Conservation (phyloP, 1,284 basidiomycete species). For the Ganoderma boninense region DNA sequence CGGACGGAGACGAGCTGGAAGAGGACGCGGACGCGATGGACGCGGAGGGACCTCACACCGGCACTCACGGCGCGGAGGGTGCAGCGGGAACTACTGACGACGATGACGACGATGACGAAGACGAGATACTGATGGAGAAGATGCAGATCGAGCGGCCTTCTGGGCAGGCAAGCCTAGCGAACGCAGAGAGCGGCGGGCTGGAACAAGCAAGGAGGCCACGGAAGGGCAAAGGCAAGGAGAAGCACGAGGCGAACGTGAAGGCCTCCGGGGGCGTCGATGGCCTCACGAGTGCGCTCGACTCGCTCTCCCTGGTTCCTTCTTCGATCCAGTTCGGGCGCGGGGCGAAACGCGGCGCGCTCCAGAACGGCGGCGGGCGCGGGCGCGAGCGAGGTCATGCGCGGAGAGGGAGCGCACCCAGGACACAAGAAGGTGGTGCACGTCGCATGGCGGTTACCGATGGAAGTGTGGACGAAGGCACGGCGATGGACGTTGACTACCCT, state of each 20-base stretch:
- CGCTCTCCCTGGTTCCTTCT: slow-evolving; percentile 73
- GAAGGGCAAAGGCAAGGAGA: slow-evolving; percentile 13
- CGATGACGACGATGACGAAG: slow-evolving; percentile 23
- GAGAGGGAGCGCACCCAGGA: slow-evolving; percentile 8
- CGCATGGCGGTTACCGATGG: neutral
- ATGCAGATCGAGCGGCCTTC: slow-evolving; percentile 21
- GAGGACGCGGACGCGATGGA: slow-evolving; percentile 8
- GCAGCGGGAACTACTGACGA: neutral
- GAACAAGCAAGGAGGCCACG: neutral
- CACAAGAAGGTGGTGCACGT: neutral
- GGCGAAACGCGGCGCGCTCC: slow-evolving; percentile 37
- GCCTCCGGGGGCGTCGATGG: slow-evolving; percentile 47
- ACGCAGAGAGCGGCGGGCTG: neutral
- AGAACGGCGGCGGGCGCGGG: slow-evolving; percentile 17
- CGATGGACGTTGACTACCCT: slow-evolving; percentile 8
- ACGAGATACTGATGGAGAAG: slow-evolving; percentile 23
- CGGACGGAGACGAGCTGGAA: slow-evolving; percentile 39
- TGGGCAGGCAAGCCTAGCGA: slow-evolving; percentile 2
- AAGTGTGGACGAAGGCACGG: neutral
- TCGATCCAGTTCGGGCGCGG: slow-evolving; percentile 78
- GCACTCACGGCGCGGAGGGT: neutral
- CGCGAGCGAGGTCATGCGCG: slow-evolving; percentile 18
- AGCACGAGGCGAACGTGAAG: neutral
- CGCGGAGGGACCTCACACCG: neutral
- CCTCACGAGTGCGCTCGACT: slow-evolving; percentile 58